These are phyloP conservation scores for Chrysoporthe austroafricana DNA, from an alignment of 2,329 filamentous ascomycete genomes.

Conservation along the genomic window DNA sequence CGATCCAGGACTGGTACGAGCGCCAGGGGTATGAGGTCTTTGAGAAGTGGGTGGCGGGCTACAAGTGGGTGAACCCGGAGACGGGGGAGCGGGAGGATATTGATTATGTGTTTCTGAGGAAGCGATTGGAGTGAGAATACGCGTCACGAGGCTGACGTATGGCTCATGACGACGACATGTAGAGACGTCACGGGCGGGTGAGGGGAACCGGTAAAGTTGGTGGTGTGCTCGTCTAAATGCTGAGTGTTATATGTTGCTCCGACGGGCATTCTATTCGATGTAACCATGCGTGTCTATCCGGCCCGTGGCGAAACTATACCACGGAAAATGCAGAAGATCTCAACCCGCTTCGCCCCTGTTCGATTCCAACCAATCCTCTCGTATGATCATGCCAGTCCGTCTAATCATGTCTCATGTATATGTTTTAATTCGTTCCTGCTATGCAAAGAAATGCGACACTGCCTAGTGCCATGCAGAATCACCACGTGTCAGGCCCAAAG, in stretches of 20 bases:
- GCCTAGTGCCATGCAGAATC: constrained; percentile 17
- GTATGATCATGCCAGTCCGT: neutral
- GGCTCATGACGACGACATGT: neutral
- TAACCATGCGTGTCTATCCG: neutral
- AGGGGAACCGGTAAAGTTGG: no score
- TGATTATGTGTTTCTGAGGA: constrained; percentile 24
- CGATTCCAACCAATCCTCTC: neutral
- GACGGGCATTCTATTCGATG: no score
- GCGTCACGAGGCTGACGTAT: neutral
- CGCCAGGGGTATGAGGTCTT: constrained; percentile 26
- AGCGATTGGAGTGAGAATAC: neutral
- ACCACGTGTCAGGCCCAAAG: constrained; percentile 70
- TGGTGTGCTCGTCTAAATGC: no score
- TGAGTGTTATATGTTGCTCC: no score
- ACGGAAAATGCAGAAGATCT: neutral
- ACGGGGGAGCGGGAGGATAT: constrained; percentile 27
- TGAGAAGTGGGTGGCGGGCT: constrained; percentile 14
- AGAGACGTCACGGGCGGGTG: neutral
- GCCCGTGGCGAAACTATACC: neutral
- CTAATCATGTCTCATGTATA: constrained; percentile 3
- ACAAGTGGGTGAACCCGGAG: constrained; percentile 19
- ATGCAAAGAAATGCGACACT: neutral
- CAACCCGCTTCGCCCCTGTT: neutral
- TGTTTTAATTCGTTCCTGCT: constrained; percentile 3
- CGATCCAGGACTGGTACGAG: constrained; percentile 27